Percentiles rank a stretch among this genome's conserved stretches.
phyloP scores from a whole-genome alignment of 306 rosid species.

The Cucurbita moschata region DNA sequence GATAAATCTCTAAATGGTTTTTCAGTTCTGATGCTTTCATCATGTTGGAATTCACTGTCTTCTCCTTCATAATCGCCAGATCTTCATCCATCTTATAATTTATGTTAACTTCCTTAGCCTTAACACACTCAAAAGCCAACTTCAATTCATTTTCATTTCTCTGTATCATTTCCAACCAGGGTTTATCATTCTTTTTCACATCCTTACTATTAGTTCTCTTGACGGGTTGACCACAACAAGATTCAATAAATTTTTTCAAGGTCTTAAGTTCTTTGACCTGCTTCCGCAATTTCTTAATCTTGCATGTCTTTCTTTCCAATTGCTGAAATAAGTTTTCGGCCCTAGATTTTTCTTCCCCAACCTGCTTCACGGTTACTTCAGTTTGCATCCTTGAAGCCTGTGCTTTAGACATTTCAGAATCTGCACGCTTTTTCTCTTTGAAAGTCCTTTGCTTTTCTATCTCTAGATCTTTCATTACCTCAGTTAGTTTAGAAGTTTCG shows the following conservation, averaged over 20 bases:
- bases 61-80: conserved; percentile 28
- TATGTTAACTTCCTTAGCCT: conserved; percentile 17
- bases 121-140: conserved; percentile 14
- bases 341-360: conserved; percentile 12
- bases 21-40: conserved; percentile 33
- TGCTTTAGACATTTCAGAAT: conserved; percentile 37
- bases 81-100: conserved; percentile 33
- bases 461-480: conserved; percentile 33
- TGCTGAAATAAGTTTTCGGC: conserved; percentile 24
- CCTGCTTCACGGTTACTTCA: conserved; percentile 15
- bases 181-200: neutral
- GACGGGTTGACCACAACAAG: neutral
- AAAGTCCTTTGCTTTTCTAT: conserved; percentile 31
- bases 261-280: conserved; percentile 14
- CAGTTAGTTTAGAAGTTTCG: conserved; percentile 26
- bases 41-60: conserved; percentile 25
- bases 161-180: conserved; percentile 1
- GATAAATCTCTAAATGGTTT: conserved; percentile 33
- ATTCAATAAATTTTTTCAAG: neutral
- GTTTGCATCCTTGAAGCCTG: conserved; percentile 26
- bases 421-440: conserved; percentile 39
- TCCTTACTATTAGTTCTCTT: neutral
- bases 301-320: conserved; percentile 16
- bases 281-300: conserved; percentile 20
- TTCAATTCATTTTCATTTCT: conserved; percentile 8